Evolutionary conservation across 305 asterid species (phyloP).

Genomic region (Plantago coronopus): DNA sequence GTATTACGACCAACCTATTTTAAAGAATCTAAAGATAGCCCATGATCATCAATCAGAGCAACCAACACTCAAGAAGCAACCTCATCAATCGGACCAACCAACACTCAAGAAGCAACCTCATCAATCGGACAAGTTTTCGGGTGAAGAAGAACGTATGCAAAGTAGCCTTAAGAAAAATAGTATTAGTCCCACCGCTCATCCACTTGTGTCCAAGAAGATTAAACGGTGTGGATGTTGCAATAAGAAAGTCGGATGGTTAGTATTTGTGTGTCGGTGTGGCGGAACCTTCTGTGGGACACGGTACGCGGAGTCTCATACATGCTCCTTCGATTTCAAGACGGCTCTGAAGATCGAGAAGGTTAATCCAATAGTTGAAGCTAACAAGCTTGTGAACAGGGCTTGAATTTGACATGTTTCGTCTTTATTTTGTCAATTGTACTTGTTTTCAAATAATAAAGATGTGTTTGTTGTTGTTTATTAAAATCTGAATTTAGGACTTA

Average conservation of each 20-base stretch:
- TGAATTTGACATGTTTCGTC: neutral
- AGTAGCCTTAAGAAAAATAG: neutral
- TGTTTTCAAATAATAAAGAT: too few species aligned
- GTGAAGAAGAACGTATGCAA: neutral
- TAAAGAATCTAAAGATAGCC: too few species aligned
- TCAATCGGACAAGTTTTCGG: too few species aligned
- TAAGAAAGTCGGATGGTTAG: slow-evolving; percentile 27
- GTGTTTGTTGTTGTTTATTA: too few species aligned
- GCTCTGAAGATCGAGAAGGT: slow-evolving; percentile 24
- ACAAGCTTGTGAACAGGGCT: slow-evolving; percentile 24
- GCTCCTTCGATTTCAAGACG: slow-evolving; percentile 31
- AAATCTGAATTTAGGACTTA: too few species aligned
- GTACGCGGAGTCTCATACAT: slow-evolving; percentile 30
- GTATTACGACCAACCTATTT: too few species aligned
- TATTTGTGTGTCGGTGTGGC: slow-evolving; percentile 34
- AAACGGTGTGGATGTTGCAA: slow-evolving; percentile 30
- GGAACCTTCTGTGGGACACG: slow-evolving; percentile 32
- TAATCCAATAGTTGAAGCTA: slow-evolving; percentile 28
- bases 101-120: too few species aligned
- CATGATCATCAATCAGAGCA: too few species aligned
- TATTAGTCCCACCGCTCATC: neutral
- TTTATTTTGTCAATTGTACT: neutral
- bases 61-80: neutral
- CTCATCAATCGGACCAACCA: too few species aligned
- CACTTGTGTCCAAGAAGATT: neutral